phyloP scores from a whole-genome alignment of 2,329 filamentous ascomycete genomes.

The Anisogramma anomala region DNA sequence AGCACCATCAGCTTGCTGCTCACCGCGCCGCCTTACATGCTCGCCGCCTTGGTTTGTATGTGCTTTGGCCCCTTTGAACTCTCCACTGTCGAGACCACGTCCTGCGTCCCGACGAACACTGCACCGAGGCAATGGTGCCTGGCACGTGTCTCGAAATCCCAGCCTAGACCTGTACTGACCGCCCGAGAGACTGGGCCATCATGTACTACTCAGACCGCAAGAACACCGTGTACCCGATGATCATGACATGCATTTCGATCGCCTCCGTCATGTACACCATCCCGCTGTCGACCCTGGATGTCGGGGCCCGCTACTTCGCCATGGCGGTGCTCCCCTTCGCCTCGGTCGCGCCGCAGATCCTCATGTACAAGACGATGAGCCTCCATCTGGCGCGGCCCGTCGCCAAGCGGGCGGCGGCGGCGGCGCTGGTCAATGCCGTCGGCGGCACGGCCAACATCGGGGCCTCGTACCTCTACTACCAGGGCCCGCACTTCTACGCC shows the following conservation, averaged over 20 bases:
- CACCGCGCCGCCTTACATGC: constrained; percentile 34
- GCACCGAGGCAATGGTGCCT: too few species aligned
- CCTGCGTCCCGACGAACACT: too few species aligned
- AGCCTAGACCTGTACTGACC: too few species aligned
- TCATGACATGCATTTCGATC: constrained; percentile 24
- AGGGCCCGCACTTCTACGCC: constrained; percentile 27
- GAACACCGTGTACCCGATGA: constrained; percentile 26
- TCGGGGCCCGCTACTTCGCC: constrained; percentile 29
- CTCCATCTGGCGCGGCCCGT: constrained; percentile 29
- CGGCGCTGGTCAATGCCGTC: constrained; percentile 29
- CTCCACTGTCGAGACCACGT: too few species aligned
- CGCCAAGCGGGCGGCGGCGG: constrained; percentile 30
- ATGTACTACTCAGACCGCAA: constrained; percentile 27
- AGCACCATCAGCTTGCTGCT: constrained; percentile 32
- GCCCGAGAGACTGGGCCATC: constrained; percentile 19
- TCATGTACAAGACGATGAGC: constrained; percentile 31
- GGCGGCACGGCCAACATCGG: constrained; percentile 25
- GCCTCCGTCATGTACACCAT: constrained; percentile 28
- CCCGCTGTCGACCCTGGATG: constrained; percentile 25
- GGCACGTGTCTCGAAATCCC: too few species aligned
- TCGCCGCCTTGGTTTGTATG: constrained; percentile 23
- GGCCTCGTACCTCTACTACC: constrained; percentile 27
- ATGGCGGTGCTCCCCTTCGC: constrained; percentile 31
- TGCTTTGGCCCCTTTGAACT: too few species aligned
- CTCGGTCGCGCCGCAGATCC: constrained; percentile 28